These are phyloP conservation scores for Ehretia macrophylla DNA, from an alignment of 257 asterid species.

Conservation along the genomic window DNA sequence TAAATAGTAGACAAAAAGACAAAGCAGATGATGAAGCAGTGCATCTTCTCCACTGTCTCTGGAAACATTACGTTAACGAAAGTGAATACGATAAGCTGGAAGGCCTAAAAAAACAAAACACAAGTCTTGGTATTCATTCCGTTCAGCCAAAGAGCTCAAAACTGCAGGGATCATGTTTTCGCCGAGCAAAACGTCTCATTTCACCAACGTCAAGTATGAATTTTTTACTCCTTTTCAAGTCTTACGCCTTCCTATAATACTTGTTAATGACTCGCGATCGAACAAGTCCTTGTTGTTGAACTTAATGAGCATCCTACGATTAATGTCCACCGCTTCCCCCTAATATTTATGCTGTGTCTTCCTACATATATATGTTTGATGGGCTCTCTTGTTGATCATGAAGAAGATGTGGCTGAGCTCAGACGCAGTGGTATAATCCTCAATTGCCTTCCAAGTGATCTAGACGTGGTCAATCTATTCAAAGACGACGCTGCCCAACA, in stretches of 20 bases:
- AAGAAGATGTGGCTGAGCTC: constrained; percentile 14
- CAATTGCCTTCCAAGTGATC: constrained; percentile 17
- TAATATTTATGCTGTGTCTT: background rate
- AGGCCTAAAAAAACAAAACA: no score
- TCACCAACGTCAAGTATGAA: background rate
- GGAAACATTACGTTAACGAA: background rate
- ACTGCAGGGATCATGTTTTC: constrained; percentile 8
- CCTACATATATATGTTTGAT: background rate
- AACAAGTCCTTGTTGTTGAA: constrained; percentile 9
- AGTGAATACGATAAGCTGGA: no score
- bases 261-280: constrained; percentile 13
- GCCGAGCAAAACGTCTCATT: constrained; percentile 4
- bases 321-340: background rate
- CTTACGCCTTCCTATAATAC: constrained; percentile 3
- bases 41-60: background rate
- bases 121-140: constrained; percentile 11
- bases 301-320: constrained; percentile 18
- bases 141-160: constrained; percentile 8
- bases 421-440: constrained; percentile 7
- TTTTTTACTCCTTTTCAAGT: background rate
- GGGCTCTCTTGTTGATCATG: constrained; percentile 6
- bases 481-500: constrained; percentile 13
- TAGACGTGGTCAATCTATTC: constrained; percentile 11
- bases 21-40: background rate
- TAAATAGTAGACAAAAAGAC: no score